Evolutionary conservation across 805 yeast species (phyloP).

Genomic region (Lipomyces sp.): DNA sequence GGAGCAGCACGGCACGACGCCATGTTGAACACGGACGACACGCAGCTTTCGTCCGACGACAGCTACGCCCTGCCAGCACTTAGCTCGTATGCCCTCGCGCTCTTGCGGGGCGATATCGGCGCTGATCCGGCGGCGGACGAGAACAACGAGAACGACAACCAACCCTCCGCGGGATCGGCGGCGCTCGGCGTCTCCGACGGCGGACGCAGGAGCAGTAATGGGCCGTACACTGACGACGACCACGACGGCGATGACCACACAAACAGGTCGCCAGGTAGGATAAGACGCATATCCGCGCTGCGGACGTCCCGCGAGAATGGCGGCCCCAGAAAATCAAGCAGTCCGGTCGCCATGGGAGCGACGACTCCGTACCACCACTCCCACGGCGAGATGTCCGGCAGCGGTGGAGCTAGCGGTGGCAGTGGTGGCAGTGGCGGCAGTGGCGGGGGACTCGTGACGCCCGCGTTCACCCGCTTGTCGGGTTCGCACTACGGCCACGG

Average conservation of each 20-base stretch:
- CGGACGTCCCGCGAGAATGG: too few species aligned
- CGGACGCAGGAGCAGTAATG: slow-evolving; percentile 29
- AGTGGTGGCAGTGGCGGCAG: too few species aligned
- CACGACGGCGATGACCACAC: background rate
- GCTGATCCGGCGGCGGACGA: background rate
- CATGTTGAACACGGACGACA: slow-evolving; percentile 18
- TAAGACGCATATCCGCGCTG: too few species aligned
- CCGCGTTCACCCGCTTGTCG: slow-evolving; percentile 21
- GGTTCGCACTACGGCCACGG: slow-evolving; percentile 30
- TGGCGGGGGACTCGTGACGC: slow-evolving; percentile 11
- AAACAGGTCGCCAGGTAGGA: background rate
- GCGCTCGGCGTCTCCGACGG: slow-evolving; percentile 19
- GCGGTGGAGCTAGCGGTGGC: too few species aligned
- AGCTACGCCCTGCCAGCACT: slow-evolving; percentile 58
- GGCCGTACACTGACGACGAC: too few species aligned
- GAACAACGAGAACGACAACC: background rate
- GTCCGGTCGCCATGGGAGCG: slow-evolving; percentile 7
- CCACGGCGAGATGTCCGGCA: background rate
- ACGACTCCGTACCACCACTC: slow-evolving; percentile 17
- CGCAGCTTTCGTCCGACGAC: slow-evolving; percentile 39
- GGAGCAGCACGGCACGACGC: too few species aligned
- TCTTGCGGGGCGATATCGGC: slow-evolving; percentile 39
- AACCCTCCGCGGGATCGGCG: too few species aligned
- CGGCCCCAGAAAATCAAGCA: background rate
- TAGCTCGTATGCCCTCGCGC: slow-evolving; percentile 56